A percentile compares a stretch with the other conserved stretches of the same genome.
These are phyloP conservation scores for Trichaptum fuscoviolaceum DNA, from an alignment of 768 basidiomycete genomes.

Conservation along the genomic window DNA sequence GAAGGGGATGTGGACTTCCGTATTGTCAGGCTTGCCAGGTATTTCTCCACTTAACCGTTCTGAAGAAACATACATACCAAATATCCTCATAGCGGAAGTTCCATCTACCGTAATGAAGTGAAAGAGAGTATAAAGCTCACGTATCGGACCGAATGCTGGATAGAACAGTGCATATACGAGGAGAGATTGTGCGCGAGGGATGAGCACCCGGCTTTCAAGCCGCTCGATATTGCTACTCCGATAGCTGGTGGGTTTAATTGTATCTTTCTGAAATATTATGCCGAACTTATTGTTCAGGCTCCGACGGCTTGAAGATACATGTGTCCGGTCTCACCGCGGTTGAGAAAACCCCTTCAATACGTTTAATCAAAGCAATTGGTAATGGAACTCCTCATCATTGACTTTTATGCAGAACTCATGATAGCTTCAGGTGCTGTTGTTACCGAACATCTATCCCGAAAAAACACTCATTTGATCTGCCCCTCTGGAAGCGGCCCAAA, in stretches of 20 bases:
- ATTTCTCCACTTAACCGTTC: conserved; percentile 13
- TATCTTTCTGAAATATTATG: not conserved
- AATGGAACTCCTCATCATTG: conserved; percentile 12
- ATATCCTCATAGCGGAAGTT: conserved; percentile 52
- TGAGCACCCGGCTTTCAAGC: conserved; percentile 67
- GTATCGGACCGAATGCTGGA: conserved; percentile 91
- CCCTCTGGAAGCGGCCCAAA: conserved; percentile 66
- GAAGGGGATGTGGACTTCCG: conserved; percentile 55
- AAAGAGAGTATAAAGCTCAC: conserved; percentile 41
- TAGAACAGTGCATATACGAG: conserved; percentile 78
- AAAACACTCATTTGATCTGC: conserved; percentile 78
- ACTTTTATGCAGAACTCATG: conserved; percentile 6
- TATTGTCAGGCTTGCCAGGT: conserved; percentile 74
- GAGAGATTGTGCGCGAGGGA: conserved; percentile 63
- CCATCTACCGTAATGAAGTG: conserved; percentile 53
- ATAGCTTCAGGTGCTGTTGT: conserved; percentile 45
- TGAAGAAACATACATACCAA: not conserved
- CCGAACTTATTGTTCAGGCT: not conserved
- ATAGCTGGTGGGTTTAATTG: conserved; percentile 41
- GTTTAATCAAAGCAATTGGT: conserved; percentile 31
- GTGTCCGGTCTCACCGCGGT: not conserved
- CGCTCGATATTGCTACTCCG: conserved; percentile 55
- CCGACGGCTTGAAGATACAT: not conserved
- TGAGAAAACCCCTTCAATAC: not conserved
- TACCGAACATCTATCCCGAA: conserved; percentile 54